phyloP scores from a whole-genome alignment of 148 eudicot species.

The Amaranthus cruentus region DNA sequence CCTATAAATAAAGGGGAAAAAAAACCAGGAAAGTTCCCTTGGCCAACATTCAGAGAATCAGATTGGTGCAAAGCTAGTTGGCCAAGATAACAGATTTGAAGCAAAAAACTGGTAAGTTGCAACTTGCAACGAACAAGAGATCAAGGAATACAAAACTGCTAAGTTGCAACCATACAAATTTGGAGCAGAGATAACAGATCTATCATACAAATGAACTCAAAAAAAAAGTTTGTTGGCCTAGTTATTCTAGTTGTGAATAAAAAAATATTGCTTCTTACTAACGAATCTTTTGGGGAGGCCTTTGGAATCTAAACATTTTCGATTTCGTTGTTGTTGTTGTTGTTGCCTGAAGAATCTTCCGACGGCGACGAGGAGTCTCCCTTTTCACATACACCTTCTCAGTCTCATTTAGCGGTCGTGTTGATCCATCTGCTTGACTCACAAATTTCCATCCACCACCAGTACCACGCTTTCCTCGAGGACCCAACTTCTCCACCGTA shows the following conservation, averaged over 20 bases:
- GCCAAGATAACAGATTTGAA: background rate
- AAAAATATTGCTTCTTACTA: slow-evolving; percentile 27
- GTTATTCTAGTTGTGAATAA: background rate
- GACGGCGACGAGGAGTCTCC: slow-evolving; percentile 74
- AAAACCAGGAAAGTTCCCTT: background rate
- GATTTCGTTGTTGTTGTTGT: no score
- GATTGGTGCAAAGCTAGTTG: background rate
- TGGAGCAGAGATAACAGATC: background rate
- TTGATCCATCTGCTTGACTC: slow-evolving; percentile 69
- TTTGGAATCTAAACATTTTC: no score
- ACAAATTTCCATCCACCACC: slow-evolving; percentile 87
- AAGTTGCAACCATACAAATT: background rate
- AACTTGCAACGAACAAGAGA: background rate
- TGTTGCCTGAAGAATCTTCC: slow-evolving; percentile 40
- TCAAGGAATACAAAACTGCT: slow-evolving; percentile 6
- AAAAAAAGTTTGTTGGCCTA: slow-evolving; percentile 2
- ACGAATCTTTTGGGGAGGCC: slow-evolving; percentile 35
- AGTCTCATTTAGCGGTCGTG: slow-evolving; percentile 61
- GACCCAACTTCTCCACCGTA: slow-evolving; percentile 14
- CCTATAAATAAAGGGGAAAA: no score
- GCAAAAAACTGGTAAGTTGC: background rate
- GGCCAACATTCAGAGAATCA: background rate
- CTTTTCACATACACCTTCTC: slow-evolving; percentile 78
- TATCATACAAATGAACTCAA: slow-evolving; percentile 12
- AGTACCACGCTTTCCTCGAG: slow-evolving; percentile 64